phyloP scores from a whole-genome alignment of 208 protist species.

The Leishmania major region DNA sequence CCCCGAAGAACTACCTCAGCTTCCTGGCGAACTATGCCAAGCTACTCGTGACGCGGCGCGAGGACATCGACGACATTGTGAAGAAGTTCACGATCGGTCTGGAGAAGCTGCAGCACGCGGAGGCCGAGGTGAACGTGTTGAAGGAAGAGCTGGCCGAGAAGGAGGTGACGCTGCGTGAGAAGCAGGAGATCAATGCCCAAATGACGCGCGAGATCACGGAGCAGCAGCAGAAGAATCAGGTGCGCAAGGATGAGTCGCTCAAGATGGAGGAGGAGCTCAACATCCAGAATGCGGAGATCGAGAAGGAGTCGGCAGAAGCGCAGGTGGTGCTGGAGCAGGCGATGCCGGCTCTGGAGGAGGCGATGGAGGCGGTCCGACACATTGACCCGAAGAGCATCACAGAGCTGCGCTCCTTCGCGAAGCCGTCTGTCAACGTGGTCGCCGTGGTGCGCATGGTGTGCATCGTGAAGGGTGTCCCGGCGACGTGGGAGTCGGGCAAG shows the following conservation, averaged over 20 bases:
- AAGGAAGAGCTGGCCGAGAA: slow-evolving; percentile 95
- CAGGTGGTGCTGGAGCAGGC: slow-evolving; percentile 96
- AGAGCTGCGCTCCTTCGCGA: slow-evolving; percentile 97
- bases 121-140: slow-evolving; percentile 96
- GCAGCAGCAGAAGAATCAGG: slow-evolving; percentile 89
- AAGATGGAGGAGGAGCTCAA: slow-evolving; percentile 92
- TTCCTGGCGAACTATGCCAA: slow-evolving; percentile 97
- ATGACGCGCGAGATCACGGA: slow-evolving; percentile 93
- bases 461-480: slow-evolving; percentile 88
- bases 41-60: slow-evolving; percentile 93
- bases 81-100: slow-evolving; percentile 97
- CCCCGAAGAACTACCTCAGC: slow-evolving; percentile 99
- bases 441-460: slow-evolving; percentile 96
- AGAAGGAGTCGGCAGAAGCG: slow-evolving; percentile 93
- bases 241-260: slow-evolving; percentile 88
- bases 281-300: slow-evolving; percentile 91
- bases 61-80: slow-evolving; percentile 94
- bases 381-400: slow-evolving; percentile 96
- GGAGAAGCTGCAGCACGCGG: slow-evolving; percentile 95
- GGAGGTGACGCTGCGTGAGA: slow-evolving; percentile 94
- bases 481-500: slow-evolving; percentile 92
- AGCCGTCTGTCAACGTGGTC: slow-evolving; percentile 94
- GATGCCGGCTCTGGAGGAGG: slow-evolving; percentile 95
- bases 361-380: slow-evolving; percentile 96
- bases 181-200: slow-evolving; percentile 93